Evolutionary conservation across 108 stramenopile species (phyloP).

Genomic region (Discostella pseudostelligera): DNA sequence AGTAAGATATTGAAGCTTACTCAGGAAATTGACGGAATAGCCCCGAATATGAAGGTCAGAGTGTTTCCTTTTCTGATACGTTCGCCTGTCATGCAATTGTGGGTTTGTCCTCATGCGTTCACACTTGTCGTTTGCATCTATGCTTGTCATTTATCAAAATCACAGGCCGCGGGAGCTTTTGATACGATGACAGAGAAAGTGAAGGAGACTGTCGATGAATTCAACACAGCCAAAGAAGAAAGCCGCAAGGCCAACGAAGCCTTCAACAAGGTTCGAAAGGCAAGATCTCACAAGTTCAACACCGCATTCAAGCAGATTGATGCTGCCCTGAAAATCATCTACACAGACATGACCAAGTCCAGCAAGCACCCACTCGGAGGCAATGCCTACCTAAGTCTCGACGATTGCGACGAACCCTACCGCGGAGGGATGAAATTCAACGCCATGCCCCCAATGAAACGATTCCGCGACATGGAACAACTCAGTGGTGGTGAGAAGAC

Average conservation of each 20-base stretch:
- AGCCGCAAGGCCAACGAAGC: slow-evolving; percentile 68
- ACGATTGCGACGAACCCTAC: slow-evolving; percentile 95
- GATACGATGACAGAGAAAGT: slow-evolving; percentile 69
- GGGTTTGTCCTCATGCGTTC: too few relatives aligned
- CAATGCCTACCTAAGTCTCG: slow-evolving; percentile 90
- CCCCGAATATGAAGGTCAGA: slow-evolving; percentile 94
- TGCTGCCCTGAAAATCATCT: slow-evolving; percentile 87
- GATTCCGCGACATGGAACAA: slow-evolving; percentile 99
- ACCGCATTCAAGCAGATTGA: slow-evolving; percentile 88
- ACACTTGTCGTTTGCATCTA: too few relatives aligned
- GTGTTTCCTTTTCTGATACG: slow-evolving; percentile 1
- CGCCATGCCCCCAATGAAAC: slow-evolving; percentile 99
- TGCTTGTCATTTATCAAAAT: neutral
- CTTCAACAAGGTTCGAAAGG: slow-evolving; percentile 77
- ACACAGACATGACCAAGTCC: slow-evolving; percentile 93
- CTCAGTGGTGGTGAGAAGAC: slow-evolving; percentile 99
- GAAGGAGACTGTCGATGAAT: slow-evolving; percentile 75
- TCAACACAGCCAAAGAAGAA: slow-evolving; percentile 73
- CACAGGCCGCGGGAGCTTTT: slow-evolving; percentile 83
- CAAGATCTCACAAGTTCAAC: slow-evolving; percentile 80
- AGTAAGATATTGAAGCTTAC: slow-evolving; percentile 64
- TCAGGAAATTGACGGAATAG: slow-evolving; percentile 85
- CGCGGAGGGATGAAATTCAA: slow-evolving; percentile 97
- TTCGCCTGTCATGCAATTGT: too few relatives aligned
- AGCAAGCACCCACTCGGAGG: slow-evolving; percentile 92